A percentile compares a stretch with the other conserved stretches of the same genome.
Evolutionary conservation across 495 filamentous ascomycete species (phyloP).

Genomic region (Penicillium steckii): DNA sequence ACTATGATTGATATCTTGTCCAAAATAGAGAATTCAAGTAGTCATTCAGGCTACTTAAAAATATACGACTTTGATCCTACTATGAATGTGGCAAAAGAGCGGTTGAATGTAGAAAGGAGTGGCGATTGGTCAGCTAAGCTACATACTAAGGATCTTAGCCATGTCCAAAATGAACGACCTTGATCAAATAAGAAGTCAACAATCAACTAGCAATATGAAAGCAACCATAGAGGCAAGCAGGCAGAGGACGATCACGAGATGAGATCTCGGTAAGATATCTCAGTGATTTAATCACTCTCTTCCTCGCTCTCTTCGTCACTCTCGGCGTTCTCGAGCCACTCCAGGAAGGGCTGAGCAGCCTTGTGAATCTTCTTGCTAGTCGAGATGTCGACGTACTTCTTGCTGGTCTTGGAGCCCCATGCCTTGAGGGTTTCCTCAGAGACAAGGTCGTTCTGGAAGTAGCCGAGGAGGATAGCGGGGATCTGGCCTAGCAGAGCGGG

Average conservation of each 20-base stretch:
- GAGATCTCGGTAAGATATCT: background rate
- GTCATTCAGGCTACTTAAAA: no score
- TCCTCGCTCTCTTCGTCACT: slow-evolving; percentile 68
- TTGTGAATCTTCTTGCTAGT: slow-evolving; percentile 96
- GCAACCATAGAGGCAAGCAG: slow-evolving; percentile 1
- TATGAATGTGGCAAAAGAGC: background rate
- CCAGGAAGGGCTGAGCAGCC: slow-evolving; percentile 87
- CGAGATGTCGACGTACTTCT: slow-evolving; percentile 89
- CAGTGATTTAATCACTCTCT: slow-evolving; percentile 29
- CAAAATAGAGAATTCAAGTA: no score
- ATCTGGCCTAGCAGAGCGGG: slow-evolving; percentile 75
- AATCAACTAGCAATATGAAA: slow-evolving; percentile 3
- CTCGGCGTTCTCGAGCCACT: slow-evolving; percentile 90
- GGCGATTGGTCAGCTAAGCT: slow-evolving; percentile 26
- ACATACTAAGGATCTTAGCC: slow-evolving; percentile 3
- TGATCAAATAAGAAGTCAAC: background rate
- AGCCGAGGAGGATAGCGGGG: slow-evolving; percentile 78
- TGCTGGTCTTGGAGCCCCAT: slow-evolving; percentile 93
- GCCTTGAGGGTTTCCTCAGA: slow-evolving; percentile 83
- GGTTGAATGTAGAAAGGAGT: slow-evolving; percentile 18
- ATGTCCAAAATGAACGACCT: background rate
- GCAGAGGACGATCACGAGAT: background rate
- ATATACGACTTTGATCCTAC: background rate
- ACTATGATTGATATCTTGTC: no score
- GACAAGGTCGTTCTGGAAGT: slow-evolving; percentile 86